phyloP scores from a whole-genome alignment of 495 filamentous ascomycete genomes.

The Poronia punctata region DNA sequence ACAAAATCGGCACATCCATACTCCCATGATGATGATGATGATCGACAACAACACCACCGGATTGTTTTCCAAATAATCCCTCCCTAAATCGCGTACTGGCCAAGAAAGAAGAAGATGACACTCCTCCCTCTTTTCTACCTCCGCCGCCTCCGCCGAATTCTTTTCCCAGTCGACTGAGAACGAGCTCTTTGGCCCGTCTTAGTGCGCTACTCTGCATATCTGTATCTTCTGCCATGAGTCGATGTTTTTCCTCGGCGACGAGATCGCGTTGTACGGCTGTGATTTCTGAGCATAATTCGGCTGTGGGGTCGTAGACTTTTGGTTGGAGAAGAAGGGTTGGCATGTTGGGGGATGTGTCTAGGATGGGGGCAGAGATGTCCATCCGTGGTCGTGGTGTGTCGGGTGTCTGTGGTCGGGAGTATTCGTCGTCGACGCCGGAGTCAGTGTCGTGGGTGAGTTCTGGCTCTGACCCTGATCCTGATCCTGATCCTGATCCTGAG shows the following conservation, averaged over 20 bases:
- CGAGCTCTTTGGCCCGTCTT: conserved; percentile 36
- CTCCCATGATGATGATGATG: conserved; percentile 24
- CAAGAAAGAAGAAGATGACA: conserved; percentile 22
- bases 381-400: conserved; percentile 11
- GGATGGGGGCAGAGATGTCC: conserved; percentile 42
- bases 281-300: conserved; percentile 32
- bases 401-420: conserved; percentile 31
- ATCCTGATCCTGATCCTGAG: conserved; percentile 6
- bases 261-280: conserved; percentile 35
- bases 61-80: conserved; percentile 35
- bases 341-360: conserved; percentile 33
- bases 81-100: conserved; percentile 30
- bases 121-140: conserved; percentile 15
- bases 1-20: conserved; percentile 46
- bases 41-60: conserved; percentile 16
- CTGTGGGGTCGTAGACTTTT: conserved; percentile 40
- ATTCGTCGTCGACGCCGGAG: conserved; percentile 33
- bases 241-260: conserved; percentile 29
- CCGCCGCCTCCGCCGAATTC: conserved; percentile 27
- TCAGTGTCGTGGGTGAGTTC: conserved; percentile 31
- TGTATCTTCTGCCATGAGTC: conserved; percentile 32
- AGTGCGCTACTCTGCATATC: conserved; percentile 36
- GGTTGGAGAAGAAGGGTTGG: conserved; percentile 35
- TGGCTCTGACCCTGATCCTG: conserved; percentile 14
- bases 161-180: conserved; percentile 37